Evolutionary conservation across 768 basidiomycete genomes (phyloP).

Genomic region (Podaxis pistillaris): DNA sequence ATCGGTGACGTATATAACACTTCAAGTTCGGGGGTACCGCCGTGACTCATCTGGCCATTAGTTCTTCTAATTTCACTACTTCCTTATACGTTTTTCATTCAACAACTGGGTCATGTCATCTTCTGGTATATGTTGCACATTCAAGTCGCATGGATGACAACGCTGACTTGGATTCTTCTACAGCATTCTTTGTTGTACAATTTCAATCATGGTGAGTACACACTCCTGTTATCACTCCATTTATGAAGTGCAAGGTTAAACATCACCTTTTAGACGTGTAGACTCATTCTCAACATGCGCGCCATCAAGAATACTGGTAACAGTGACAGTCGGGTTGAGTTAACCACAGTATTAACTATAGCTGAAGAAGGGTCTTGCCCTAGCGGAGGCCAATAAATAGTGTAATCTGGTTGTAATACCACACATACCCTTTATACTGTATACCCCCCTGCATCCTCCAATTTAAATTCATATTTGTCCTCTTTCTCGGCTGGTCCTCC

Average conservation of each 20-base stretch:
- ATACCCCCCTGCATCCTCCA: no score
- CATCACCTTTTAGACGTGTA: background rate
- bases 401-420: no score
- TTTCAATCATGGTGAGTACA: background rate
- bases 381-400: no score
- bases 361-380: no score
- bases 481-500: no score
- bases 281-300: constrained; percentile 2
- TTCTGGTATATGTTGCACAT: background rate
- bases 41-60: background rate
- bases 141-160: background rate
- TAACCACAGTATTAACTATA: background rate
- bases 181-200: background rate
- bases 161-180: background rate
- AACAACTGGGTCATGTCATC: background rate
- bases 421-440: no score
- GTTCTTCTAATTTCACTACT: background rate
- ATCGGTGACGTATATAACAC: background rate
- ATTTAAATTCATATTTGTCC: no score
- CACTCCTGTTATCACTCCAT: background rate
- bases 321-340: background rate
- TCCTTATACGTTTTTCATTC: background rate
- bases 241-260: background rate
- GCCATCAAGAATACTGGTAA: background rate
- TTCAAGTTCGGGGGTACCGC: background rate